phyloP scores from a whole-genome alignment of 345 rosid genomes.

The Alliaria petiolata region DNA sequence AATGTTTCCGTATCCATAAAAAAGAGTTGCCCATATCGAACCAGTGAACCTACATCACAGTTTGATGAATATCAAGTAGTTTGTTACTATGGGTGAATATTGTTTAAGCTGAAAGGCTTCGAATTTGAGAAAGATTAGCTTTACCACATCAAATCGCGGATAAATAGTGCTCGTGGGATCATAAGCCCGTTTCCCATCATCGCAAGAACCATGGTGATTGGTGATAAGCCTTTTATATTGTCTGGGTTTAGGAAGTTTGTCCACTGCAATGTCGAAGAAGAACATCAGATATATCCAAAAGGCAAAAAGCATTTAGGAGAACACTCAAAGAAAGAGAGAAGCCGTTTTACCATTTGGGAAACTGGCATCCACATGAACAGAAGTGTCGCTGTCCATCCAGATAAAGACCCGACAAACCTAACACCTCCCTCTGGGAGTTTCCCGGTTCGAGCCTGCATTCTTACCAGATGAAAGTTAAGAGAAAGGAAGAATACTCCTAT shows the following conservation, averaged over 20 bases:
- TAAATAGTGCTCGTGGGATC: constrained; percentile 87
- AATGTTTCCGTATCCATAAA: constrained; percentile 85
- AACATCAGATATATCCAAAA: constrained; percentile 12
- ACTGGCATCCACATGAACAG: constrained; percentile 99
- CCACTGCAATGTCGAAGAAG: constrained; percentile 56
- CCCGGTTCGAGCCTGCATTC: constrained; percentile 74
- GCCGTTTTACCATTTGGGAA: constrained; percentile 62
- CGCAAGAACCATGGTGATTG: constrained; percentile 78
- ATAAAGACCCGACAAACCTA: constrained; percentile 57
- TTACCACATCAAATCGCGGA: constrained; percentile 97
- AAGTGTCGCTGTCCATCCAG: constrained; percentile 97
- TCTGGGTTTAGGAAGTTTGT: constrained; percentile 80
- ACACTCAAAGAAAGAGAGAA: not conserved
- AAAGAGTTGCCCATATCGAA: constrained; percentile 72
- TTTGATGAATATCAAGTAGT: not conserved
- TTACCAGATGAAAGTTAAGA: constrained; percentile 29
- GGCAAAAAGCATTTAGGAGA: not conserved
- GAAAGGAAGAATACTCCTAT: not conserved
- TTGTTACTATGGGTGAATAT: not conserved
- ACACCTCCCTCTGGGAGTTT: constrained; percentile 66
- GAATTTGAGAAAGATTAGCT: not conserved
- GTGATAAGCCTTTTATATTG: constrained; percentile 83
- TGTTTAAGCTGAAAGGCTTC: not conserved
- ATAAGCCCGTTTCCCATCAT: constrained; percentile 92
- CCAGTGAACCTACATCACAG: constrained; percentile 70